These are phyloP conservation scores for Trichosporon sp. DNA, from an alignment of 1,284 basidiomycete genomes.

Conservation along the genomic window DNA sequence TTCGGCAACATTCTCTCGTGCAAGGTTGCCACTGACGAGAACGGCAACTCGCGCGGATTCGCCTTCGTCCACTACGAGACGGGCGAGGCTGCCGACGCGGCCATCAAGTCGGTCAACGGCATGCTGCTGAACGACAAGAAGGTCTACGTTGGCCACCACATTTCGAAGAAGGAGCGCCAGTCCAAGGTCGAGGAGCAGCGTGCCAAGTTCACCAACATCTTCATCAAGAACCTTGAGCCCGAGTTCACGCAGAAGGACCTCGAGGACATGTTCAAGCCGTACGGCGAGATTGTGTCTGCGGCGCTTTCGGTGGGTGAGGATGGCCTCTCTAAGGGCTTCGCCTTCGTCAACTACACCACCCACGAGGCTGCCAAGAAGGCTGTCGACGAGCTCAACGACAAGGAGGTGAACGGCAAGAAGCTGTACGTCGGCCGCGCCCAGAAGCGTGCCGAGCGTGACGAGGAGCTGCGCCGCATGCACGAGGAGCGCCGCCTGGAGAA, in stretches of 20 bases:
- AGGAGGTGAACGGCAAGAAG: slow-evolving; percentile 79
- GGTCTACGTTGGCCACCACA: slow-evolving; percentile 96
- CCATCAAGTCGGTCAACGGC: slow-evolving; percentile 98
- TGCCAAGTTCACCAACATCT: slow-evolving; percentile 95
- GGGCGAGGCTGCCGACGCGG: slow-evolving; percentile 88
- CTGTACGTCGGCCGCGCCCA: slow-evolving; percentile 95
- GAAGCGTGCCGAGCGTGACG: slow-evolving; percentile 98
- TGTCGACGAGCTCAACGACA: slow-evolving; percentile 85
- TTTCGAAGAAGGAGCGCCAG: slow-evolving; percentile 96
- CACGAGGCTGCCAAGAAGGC: slow-evolving; percentile 91
- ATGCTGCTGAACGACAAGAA: slow-evolving; percentile 99
- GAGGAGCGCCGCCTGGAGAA: slow-evolving; percentile 97
- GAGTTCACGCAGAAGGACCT: slow-evolving; percentile 86
- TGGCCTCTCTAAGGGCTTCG: slow-evolving; percentile 87
- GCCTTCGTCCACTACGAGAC: slow-evolving; percentile 85
- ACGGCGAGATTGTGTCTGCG: slow-evolving; percentile 84
- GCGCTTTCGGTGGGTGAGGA: slow-evolving; percentile 74
- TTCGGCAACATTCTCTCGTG: slow-evolving; percentile 99
- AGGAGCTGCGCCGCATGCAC: slow-evolving; percentile 89
- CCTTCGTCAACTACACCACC: slow-evolving; percentile 92
- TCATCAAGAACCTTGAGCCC: slow-evolving; percentile 90
- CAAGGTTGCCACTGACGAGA: slow-evolving; percentile 96
- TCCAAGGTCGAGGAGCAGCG: slow-evolving; percentile 98
- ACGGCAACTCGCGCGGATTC: slow-evolving; percentile 89
- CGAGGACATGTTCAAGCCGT: slow-evolving; percentile 70